Evolutionary conservation across 169 alveolate species (phyloP).

Genomic region (Eimeria necatrix): DNA sequence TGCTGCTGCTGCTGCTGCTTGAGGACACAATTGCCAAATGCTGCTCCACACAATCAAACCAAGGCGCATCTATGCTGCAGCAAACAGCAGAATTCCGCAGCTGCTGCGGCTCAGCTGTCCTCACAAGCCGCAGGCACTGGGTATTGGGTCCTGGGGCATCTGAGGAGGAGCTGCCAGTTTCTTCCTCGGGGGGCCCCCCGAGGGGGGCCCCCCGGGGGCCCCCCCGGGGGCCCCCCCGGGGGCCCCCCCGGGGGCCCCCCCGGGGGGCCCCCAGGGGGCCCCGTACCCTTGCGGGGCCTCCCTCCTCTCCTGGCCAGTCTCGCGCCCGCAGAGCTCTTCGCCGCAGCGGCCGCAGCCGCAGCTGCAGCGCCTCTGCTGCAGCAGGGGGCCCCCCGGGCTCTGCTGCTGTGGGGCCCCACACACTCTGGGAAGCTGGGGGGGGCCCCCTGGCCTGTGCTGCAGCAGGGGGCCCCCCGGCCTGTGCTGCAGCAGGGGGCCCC

Average conservation of each 20-base stretch:
- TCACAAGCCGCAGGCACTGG: constrained; percentile 18
- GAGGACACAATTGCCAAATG: background rate
- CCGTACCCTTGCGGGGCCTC: background rate
- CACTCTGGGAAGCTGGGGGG: no score
- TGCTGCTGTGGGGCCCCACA: no score
- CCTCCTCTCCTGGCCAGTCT: background rate
- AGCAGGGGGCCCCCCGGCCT: background rate
- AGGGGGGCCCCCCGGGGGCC: constrained; percentile 7
- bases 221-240: no score
- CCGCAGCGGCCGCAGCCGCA: constrained; percentile 3
- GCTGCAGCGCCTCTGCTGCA: background rate
- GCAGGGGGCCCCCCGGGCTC: background rate
- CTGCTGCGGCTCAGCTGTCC: background rate
- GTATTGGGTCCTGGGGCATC: constrained; percentile 28
- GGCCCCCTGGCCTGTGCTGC: background rate
- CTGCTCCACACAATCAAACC: constrained; percentile 38
- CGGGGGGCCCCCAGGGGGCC: background rate
- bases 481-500: background rate
- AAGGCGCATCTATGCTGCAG: constrained; percentile 14
- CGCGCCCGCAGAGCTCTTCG: background rate
- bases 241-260: constrained; percentile 20
- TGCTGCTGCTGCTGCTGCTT: background rate
- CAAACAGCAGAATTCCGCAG: constrained; percentile 2
- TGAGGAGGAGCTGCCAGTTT: background rate
- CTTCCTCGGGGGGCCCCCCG: background rate